Evolutionary conservation across 768 basidiomycete species (phyloP), one percentile per base, ranked within the genome.

Genomic region (Auricularia heimuer): DNA sequence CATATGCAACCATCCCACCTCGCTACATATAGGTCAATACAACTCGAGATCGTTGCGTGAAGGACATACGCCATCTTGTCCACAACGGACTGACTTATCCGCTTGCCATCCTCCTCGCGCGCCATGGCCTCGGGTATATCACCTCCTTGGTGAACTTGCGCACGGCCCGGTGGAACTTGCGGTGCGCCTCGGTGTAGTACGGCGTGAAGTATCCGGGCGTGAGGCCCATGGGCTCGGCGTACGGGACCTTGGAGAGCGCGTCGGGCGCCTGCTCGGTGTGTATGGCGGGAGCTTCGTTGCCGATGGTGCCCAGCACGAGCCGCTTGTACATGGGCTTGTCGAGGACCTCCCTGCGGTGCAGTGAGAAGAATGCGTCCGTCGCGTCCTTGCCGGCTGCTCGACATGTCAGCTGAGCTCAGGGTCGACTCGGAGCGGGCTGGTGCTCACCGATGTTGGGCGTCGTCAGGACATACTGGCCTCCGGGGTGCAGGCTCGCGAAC

Each of bases 21-120:
- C 86, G 29, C 92, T 93, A 69, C 11, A 24, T n/a, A 56, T 10
- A 39, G n/a, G 63, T 39, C 62, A 58, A 45, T 35, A 14, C 39
- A 33, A n/a, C 36, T 35, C 39, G 1, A 36, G 54, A 37, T 61
- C 11, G 33, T 12, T 8, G 34, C 64, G 6, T 16, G 42, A 35
- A 39, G 3, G 3, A 78, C 85, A 66, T 75, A 92, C 88, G 87
- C 85, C 77, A 96, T 83, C 72, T 89, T 88, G 69, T 94, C 86
- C 3, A 96, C 83, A 34, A 98, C 88, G 44, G 84, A 86, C 70
- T 93, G 90, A 10, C 88, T 86, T 58, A 95, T 88, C 66, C 84
- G 80, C 78, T 95, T 92, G 11, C 96, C 94, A 66, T 81, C 90
- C 70, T 91, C 91, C 73, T 98, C 96, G 70, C 89, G 89, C 69